A percentile compares a stretch with the other conserved stretches of the same genome.
phyloP scores from a whole-genome alignment of 1,284 basidiomycete species.

The Cutaneotrichosporon sp. region DNA sequence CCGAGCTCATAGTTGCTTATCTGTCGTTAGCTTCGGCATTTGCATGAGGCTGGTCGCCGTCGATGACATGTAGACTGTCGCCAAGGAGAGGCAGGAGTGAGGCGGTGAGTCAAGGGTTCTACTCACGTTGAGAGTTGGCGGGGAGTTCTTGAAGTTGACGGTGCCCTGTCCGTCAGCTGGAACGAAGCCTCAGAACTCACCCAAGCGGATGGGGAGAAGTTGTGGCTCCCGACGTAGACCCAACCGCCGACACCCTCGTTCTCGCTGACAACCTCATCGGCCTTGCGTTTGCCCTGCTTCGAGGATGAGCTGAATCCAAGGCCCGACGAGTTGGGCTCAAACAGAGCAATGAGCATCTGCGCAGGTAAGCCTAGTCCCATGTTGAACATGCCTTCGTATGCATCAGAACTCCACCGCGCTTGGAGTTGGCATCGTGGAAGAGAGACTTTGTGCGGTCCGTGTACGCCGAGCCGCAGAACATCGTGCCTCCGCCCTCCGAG shows the following conservation, averaged over 20 bases:
- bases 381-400: conserved; percentile 47
- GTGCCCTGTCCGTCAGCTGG: conserved; percentile 35
- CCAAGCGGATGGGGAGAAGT: conserved; percentile 50
- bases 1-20: conserved; percentile 51
- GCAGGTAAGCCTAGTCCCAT: conserved; percentile 11
- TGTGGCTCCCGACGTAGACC: conserved; percentile 51
- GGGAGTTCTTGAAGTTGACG: conserved; percentile 39
- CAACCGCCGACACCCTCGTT: conserved; percentile 41
- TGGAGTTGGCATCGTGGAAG: conserved; percentile 51
- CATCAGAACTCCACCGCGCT: conserved; percentile 51
- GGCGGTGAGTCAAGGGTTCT: neutral
- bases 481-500: conserved; percentile 47
- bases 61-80: neutral
- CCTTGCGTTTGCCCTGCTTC: conserved; percentile 35
- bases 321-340: conserved; percentile 35
- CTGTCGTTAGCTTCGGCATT: conserved; percentile 13
- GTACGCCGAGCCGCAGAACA: conserved; percentile 45
- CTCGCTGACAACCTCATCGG: conserved; percentile 26
- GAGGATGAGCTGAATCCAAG: conserved; percentile 21
- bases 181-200: conserved; percentile 23
- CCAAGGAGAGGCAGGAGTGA: no score
- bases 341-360: conserved; percentile 46
- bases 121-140: conserved; percentile 32
- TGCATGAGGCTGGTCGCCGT: neutral
- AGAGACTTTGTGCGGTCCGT: conserved; percentile 32